phyloP scores from a whole-genome alignment of 192 early-diverging fungal species.

The Pilaira anomala region DNA sequence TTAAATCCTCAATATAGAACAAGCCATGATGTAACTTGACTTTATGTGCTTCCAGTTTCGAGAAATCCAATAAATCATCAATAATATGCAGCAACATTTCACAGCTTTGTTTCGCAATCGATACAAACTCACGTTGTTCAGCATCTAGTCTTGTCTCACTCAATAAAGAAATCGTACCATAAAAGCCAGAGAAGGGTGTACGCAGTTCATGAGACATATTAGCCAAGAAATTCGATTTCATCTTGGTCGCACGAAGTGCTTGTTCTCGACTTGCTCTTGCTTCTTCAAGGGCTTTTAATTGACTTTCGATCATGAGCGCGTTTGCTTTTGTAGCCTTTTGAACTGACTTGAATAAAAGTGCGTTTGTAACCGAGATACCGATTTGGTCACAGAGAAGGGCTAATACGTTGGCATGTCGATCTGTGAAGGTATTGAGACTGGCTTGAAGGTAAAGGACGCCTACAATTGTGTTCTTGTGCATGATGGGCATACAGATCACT shows the following conservation, averaged over 20 bases:
- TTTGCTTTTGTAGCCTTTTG: conserved; percentile 29
- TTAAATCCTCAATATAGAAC: conserved; percentile 41
- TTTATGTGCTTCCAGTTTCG: conserved; percentile 48
- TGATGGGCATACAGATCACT: conserved; percentile 41
- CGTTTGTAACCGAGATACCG: conserved; percentile 49
- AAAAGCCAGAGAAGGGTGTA: conserved; percentile 46
- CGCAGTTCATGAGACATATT: conserved; percentile 43
- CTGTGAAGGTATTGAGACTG: conserved; percentile 18
- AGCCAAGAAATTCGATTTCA: conserved; percentile 48
- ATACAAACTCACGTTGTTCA: conserved; percentile 50
- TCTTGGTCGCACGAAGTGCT: conserved; percentile 41
- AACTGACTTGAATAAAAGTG: conserved; percentile 41
- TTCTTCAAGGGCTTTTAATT: conserved; percentile 22
- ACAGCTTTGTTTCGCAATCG: conserved; percentile 49
- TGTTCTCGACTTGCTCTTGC: conserved; percentile 29
- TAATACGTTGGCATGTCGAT: conserved; percentile 36
- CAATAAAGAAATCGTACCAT: conserved; percentile 44
- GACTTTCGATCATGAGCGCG: conserved; percentile 20
- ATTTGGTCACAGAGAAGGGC: conserved; percentile 44
- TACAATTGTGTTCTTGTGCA: conserved; percentile 41
- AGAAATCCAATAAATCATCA: conserved; percentile 48
- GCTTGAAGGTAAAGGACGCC: conserved; percentile 44
- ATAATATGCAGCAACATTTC: conserved; percentile 50
- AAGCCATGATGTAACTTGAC: conserved; percentile 39
- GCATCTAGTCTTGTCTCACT: conserved; percentile 40